A percentile compares a stretch with the other conserved stretches of the same genome.
Conservation (phyloP, 768 basidiomycete genomes). For the Kwoniella shandongensis region DNA sequence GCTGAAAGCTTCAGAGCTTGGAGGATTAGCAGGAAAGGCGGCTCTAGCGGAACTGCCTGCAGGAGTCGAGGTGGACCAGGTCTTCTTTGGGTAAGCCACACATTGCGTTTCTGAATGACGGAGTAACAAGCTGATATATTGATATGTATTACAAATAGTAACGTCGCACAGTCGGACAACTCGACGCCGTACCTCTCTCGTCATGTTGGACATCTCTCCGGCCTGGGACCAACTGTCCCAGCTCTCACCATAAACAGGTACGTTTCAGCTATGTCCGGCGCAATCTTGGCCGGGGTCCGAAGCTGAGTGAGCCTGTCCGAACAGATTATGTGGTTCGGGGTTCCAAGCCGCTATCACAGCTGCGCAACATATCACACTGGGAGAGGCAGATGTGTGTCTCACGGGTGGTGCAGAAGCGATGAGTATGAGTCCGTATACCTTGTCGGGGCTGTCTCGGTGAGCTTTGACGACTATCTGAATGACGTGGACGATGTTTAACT, state of each 20-base stretch:
- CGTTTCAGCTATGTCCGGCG: conserved; percentile 3
- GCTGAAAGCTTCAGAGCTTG: conserved; percentile 53
- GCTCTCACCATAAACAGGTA: conserved; percentile 55
- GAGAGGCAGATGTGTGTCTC: conserved; percentile 54
- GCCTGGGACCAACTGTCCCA: conserved; percentile 51
- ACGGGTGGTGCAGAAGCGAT: conserved; percentile 54
- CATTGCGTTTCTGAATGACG: no score
- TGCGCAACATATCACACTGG: conserved; percentile 54
- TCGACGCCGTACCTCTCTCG: conserved; percentile 54
- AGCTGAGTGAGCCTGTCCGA: background rate
- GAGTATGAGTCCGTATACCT: conserved; percentile 49
- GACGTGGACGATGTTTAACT: background rate
- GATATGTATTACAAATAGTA: conserved; percentile 25
- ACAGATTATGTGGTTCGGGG: conserved; percentile 54
- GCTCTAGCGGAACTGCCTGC: conserved; percentile 54
- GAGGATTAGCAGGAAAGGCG: conserved; percentile 54
- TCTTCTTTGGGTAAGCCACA: conserved; percentile 54
- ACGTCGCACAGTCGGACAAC: conserved; percentile 54
- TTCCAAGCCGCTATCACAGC: conserved; percentile 55
- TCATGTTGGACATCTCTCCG: conserved; percentile 55
- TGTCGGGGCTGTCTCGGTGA: conserved; percentile 51
- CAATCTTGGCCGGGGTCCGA: background rate
- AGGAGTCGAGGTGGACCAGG: conserved; percentile 53
- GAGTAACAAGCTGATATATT: no score
- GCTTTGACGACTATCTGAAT: no score